A percentile compares a stretch with the other conserved stretches of the same genome.
Conservation (phyloP, 768 basidiomycete genomes). For the Leccinum truebloodii region DNA sequence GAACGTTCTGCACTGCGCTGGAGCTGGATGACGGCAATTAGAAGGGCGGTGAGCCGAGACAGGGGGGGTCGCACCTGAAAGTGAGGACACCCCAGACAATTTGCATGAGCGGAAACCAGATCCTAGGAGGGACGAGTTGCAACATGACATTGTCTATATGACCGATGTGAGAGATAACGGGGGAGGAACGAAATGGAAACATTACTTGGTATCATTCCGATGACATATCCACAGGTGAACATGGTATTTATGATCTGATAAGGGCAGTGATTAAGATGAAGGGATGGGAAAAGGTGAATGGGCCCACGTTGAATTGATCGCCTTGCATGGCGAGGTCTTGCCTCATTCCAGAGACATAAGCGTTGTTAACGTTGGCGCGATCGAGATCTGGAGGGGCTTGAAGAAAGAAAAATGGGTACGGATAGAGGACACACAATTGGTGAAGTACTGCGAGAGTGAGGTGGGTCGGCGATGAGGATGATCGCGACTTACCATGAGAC, state of each 20-base stretch:
- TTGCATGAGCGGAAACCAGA: constrained; percentile 69
- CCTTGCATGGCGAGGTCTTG: constrained; percentile 68
- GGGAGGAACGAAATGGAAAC: constrained; percentile 1
- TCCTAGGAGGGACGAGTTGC: constrained; percentile 59
- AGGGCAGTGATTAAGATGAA: background rate
- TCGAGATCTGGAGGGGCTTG: constrained; percentile 51
- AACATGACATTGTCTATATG: constrained; percentile 62
- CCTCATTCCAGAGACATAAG: constrained; percentile 79
- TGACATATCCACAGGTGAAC: constrained; percentile 74
- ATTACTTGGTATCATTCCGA: constrained; percentile 71
- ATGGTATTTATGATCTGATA: constrained; percentile 63
- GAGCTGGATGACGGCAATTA: constrained; percentile 40
- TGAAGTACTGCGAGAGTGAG: constrained; percentile 52
- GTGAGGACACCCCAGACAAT: constrained; percentile 67
- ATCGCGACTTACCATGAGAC: constrained; percentile 53
- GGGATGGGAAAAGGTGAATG: background rate
- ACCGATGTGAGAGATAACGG: constrained; percentile 3
- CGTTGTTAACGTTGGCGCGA: constrained; percentile 68
- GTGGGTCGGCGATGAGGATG: constrained; percentile 1
- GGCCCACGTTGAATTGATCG: constrained; percentile 57
- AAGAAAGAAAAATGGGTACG: background rate
- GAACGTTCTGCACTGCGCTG: constrained; percentile 52
- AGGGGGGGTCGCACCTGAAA: constrained; percentile 45
- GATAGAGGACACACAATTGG: constrained; percentile 49
- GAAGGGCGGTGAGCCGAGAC: background rate